Percentiles rank a stretch among this genome's conserved stretches.
These are phyloP conservation scores for Coprinellus micaceus DNA, from an alignment of 768 basidiomycete species.

Conservation along the genomic window DNA sequence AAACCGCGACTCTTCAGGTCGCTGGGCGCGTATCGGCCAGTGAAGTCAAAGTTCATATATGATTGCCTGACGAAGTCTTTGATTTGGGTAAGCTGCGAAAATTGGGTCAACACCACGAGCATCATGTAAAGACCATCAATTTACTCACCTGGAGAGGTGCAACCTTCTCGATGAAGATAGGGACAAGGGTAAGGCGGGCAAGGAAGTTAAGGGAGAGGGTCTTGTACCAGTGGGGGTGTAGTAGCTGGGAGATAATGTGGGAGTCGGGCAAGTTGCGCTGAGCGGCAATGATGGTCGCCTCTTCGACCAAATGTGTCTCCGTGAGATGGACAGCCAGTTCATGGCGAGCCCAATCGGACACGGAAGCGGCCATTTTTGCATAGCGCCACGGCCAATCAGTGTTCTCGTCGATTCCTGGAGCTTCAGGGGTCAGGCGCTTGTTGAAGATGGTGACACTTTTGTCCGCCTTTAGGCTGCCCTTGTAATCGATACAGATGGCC, in stretches of 20 bases:
- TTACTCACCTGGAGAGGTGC: not conserved
- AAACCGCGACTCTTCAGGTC: constrained; percentile 28
- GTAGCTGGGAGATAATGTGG: constrained; percentile 23
- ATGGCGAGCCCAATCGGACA: constrained; percentile 28
- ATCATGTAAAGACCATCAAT: constrained; percentile 18
- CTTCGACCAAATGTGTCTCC: constrained; percentile 29
- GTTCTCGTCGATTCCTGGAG: constrained; percentile 8
- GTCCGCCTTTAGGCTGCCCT: constrained; percentile 18
- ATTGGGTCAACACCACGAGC: constrained; percentile 11
- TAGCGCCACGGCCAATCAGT: constrained; percentile 31
- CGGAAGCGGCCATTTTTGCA: constrained; percentile 27
- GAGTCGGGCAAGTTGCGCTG: constrained; percentile 20
- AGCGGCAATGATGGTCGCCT: constrained; percentile 27
- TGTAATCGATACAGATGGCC: constrained; percentile 27
- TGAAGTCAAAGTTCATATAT: constrained; percentile 25
- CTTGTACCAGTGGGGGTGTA: constrained; percentile 27
- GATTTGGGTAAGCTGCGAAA: not conserved
- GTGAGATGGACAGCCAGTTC: constrained; percentile 26
- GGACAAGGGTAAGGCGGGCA: constrained; percentile 24
- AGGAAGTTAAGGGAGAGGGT: constrained; percentile 26
- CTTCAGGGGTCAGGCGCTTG: constrained; percentile 14
- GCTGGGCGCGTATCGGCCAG: constrained; percentile 22
- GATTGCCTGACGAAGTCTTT: constrained; percentile 16
- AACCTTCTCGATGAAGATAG: constrained; percentile 18
- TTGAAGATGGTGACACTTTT: constrained; percentile 28